These are phyloP conservation scores for Cryptococcus sp. DNA, from an alignment of 1,284 basidiomycete genomes.

Conservation along the genomic window DNA sequence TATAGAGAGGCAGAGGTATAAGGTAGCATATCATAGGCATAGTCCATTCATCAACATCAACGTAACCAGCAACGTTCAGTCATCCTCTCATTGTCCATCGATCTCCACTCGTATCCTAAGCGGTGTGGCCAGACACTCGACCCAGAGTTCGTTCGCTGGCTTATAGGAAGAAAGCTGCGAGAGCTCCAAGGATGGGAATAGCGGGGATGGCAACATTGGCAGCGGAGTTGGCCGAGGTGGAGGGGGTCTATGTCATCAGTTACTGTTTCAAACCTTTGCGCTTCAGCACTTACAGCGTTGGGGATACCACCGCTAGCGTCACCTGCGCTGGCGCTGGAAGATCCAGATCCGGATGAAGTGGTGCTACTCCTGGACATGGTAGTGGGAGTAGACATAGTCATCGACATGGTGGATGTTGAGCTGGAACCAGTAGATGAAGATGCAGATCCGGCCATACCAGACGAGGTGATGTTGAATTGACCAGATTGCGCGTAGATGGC, in stretches of 20 bases:
- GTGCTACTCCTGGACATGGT: slow-evolving; percentile 4
- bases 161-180: not conserved
- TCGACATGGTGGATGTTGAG: slow-evolving; percentile 22
- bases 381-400: slow-evolving; percentile 9
- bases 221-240: not conserved
- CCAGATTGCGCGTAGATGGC: slow-evolving; percentile 55
- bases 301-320: slow-evolving; percentile 17
- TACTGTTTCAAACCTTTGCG: too few species aligned
- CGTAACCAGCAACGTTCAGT: too few species aligned
- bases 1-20: too few species aligned
- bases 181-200: not conserved
- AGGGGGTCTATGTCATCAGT: too few species aligned
- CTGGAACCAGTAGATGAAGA: slow-evolving; percentile 25
- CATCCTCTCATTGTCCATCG: not conserved
- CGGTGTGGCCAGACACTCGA: not conserved
- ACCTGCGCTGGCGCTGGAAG: slow-evolving; percentile 2
- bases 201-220: not conserved
- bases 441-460: slow-evolving; percentile 27
- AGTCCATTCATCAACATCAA: too few species aligned
- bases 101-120: not conserved
- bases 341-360: slow-evolving; percentile 2
- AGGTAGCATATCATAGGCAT: too few species aligned
- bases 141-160: not conserved
- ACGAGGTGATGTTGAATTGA: slow-evolving; percentile 51
- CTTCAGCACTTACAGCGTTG: not conserved